Base-by-base conservation (phyloP, 2,329 filamentous ascomycete genomes). In the Epichloe bromicola region DNA sequence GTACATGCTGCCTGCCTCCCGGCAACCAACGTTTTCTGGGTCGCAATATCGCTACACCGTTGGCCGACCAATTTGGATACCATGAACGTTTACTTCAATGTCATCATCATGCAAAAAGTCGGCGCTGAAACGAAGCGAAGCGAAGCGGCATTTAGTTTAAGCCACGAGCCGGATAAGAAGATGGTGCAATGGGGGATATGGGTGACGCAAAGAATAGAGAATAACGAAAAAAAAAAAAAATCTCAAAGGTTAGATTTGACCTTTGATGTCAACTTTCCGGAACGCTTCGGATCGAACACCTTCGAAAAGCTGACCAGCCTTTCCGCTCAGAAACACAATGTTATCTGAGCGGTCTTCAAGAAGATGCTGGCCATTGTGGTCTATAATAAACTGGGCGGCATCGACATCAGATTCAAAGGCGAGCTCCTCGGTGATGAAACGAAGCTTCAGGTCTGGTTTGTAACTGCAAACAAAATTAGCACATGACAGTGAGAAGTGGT, bases 401-500 rank as follows among this genome's bases (percentile, higher is more conserved):
- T 94, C 88, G 63, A 85, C 80, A 70, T 95, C 89, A 53, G 86
- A 89, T 67, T 95, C 89, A 67, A 98, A 98, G 48, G 87, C 89
- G 61, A 98, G 85, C 70, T 97, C 91, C 69, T 96, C 88, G 53
- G 90, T 95, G 61, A 98, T 79, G 71, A 95, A 96, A 58, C 88
- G 85, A 58, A 97, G 78, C 61, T 84, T 86, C 63, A 97, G 79
- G 66, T 90, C 85, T 59, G 85, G 87, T 73, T 95, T 95, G 74
- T 95, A 97, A 64, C 93, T 98, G 39, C 33, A 46, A 33, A n/a
- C 6, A 14, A 11, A 6, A 23, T 51, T 30, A 51, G 45, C 34
- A 46, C 10, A 36, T 17, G 26, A 14, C 15, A 36, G n/a, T 8
- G 23, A 19, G 7, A 5, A 30, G 15, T 10, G 17, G n/a, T 15